Evolutionary conservation across 192 early-diverging fungal species (phyloP).

Genomic region (Coemansia sp.): DNA sequence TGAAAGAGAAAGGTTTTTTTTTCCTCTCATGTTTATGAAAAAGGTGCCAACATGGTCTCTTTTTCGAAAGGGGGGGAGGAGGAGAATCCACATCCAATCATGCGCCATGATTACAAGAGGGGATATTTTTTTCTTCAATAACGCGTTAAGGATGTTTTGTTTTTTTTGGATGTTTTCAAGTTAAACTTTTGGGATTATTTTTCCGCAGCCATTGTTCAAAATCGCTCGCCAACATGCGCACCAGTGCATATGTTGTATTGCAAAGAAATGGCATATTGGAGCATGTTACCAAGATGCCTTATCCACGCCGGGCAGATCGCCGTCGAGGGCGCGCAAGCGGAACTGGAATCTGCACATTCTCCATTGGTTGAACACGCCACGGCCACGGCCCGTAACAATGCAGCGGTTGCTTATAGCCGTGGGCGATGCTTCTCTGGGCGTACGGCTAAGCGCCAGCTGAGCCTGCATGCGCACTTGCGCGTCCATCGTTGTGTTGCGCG

Average conservation of each 20-base stretch:
- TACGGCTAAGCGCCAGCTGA: conserved; percentile 67
- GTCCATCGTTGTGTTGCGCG: conserved; percentile 71
- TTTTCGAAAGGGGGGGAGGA: neutral
- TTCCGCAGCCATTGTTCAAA: no score
- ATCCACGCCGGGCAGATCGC: conserved; percentile 76
- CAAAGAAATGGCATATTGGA: no score
- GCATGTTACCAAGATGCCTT: conserved; percentile 75
- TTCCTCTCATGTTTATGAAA: neutral
- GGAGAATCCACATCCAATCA: no score
- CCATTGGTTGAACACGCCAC: conserved; percentile 74
- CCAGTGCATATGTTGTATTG: no score
- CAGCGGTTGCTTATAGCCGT: conserved; percentile 71
- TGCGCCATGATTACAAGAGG: no score
- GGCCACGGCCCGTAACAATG: conserved; percentile 69
- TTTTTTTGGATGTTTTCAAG: no score
- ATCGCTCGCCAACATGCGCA: no score
- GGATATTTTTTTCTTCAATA: no score
- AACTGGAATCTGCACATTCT: conserved; percentile 76
- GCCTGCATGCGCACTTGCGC: conserved; percentile 74
- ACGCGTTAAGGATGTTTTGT: no score
- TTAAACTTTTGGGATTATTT: no score
- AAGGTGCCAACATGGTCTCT: neutral
- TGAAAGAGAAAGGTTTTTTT: conserved; percentile 2
- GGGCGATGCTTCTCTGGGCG: conserved; percentile 62
- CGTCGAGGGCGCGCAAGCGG: conserved; percentile 73